Base-by-base conservation (phyloP, 805 yeast species). In the Pichia ethanolica region DNA sequence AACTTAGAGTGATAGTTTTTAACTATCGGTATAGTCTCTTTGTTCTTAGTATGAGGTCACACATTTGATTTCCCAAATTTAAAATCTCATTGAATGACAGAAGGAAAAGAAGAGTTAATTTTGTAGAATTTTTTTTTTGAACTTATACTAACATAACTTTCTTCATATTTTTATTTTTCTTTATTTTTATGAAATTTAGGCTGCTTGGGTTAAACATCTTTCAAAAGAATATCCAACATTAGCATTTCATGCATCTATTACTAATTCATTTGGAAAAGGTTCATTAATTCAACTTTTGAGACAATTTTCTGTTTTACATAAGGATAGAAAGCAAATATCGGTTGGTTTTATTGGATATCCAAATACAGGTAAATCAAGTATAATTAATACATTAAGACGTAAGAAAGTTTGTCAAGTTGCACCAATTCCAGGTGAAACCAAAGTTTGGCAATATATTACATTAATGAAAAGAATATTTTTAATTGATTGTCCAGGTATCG, bases 401-500 rank as follows among this genome's bases (percentile, higher is more conserved):
- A 93, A 93, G 78, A 93, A 91, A 71, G 99, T 91, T 43, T 93
- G 98, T 72, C 83, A 78, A 42, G 98, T 91, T 44, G 99, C 99
- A 1, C 99, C 99, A 44, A 89, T 91, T 60, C 99, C 99, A 33
- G 99, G 99, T 67, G 99, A 91, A 66, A 91, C 99, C 35, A 91
- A 91, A 69, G 97, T 91, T 42, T 91, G 99, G 99, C 99, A 91
- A 73, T 91, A 91, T 72, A 90, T 91, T 61, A 90, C 99, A 5
- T 74, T 91, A 60, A 91, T 93, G 97, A 91, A 91, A 75, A 79
- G 91, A 57, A 91, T 91, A 46, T 91, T 90, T 70, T 73, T 91
- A 60, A 93, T 91, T 61, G 99, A 91, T 71, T 93, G 99, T 74
- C 99, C 99, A 3, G 99, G 99, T 70, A 91, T 91, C 63, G 99